Evolutionary conservation across 306 rosid species (phyloP), one percentile per base, ranked within the genome.

Genomic region (Malus domestica): DNA sequence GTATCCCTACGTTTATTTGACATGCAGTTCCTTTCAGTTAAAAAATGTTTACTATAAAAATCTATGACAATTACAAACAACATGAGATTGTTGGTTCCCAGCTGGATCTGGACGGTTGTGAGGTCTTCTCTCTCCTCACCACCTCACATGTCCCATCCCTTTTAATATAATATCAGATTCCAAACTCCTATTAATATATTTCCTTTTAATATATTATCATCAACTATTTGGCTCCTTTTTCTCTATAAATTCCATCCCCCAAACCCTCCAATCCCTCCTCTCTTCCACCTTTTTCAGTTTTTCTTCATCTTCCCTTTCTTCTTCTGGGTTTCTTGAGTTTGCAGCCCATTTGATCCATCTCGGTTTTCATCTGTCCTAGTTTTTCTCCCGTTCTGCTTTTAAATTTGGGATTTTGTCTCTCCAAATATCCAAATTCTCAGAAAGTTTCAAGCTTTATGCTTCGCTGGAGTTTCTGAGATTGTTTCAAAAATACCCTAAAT

Each of bases 201-300:
- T 1, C 71, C 64, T 55, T 49, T 63, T 71, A 27, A 27, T 27
- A 27, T 27, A 27, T 1, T 27, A 58, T 72, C 73, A 74, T 75
- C 84, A 82, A 86, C 71, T 65, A 69, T 75, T 23, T 74, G 40
- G 38, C 72, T 66, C 44, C 51, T 66, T 59, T 0, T 20, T 57
- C 40, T 74, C 87, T 93, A 93, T 91, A 93, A 88, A 93, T 93
- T 76, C 81, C 67, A 2, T 20, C 10, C 79, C 68, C 51, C 16
- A 73, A 32, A 2, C 74, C 45, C 32, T 8, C 15, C 11, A 18
- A 2, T 57, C 57, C 86, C 87, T 77, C 85, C 93, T 72, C 74
- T 75, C 83, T 67, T 62, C 74, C 75, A 27, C 33, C 73, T 70
- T 65, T 69, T 22, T 52, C 73, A 35, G 40, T 7, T 35, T 35